These are phyloP conservation scores for Adansonia madagascariensis DNA, from an alignment of 441 rosid species.

Conservation along the genomic window DNA sequence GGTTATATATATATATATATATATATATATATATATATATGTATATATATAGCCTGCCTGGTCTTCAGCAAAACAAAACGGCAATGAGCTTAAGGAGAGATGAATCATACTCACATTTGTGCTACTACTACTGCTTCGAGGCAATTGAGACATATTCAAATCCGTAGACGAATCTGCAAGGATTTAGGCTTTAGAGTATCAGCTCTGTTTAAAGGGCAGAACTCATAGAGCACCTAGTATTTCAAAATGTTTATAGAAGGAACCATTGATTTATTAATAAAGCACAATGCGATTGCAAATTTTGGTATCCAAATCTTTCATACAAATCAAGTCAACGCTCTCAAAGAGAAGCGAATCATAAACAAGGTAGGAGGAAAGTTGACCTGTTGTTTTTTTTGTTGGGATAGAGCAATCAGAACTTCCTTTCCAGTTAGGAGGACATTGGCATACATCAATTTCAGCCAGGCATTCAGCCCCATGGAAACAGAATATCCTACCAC, in stretches of 20 bases:
- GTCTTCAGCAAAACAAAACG: background rate
- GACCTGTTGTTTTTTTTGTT: constrained; percentile 1
- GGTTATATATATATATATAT: too few relatives aligned
- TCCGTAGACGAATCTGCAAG: constrained; percentile 11
- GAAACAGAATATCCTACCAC: constrained; percentile 29
- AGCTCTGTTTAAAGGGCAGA: background rate
- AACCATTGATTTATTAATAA: background rate
- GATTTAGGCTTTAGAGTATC: background rate
- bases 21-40: background rate
- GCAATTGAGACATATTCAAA: background rate
- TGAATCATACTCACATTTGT: constrained; percentile 26
- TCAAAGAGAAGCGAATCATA: too few relatives aligned
- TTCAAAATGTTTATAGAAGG: background rate
- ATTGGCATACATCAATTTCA: constrained; percentile 14
- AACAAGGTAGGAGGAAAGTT: background rate
- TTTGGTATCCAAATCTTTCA: background rate
- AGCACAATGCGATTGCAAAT: background rate
- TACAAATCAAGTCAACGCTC: background rate
- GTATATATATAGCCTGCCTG: background rate
- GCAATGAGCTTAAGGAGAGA: background rate
- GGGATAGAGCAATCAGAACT: constrained; percentile 31
- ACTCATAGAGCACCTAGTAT: background rate
- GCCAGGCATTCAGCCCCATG: constrained; percentile 27
- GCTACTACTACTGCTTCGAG: background rate
- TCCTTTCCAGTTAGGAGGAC: constrained; percentile 25